Base-by-base conservation (phyloP, 768 basidiomycete species). In the Mycena olivaceomarginata region DNA sequence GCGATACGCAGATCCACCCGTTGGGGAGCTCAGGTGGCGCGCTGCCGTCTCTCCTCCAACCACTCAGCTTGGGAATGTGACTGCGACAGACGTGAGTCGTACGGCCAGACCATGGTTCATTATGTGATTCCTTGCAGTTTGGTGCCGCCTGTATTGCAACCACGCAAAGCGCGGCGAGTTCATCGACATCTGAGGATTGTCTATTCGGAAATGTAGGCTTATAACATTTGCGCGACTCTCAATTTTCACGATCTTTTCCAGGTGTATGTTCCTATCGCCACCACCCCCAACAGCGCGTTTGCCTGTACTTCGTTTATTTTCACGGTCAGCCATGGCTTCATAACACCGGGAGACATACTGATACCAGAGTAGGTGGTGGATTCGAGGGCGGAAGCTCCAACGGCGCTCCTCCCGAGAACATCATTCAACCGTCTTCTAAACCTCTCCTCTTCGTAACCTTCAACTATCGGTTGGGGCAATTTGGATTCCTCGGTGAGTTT, bases 1-100 rank as follows among this genome's bases (percentile, higher is more conserved):
- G n/a, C 88, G 85, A 22, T 89, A 85, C 73, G 88, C 89, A 18
- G 88, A 90, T 71, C 80, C 89, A 15, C 88, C 89, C 8, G 69
- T 87, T 37, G 89, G 88, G 0, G 78, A 87, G n/a, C 84, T 87
- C 46, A 85, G 88, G 45, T 90, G 86, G 86, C 81, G 82, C 59
- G 84, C 86, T 5, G 85, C 88, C 20, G 85, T 88, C 9, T 83
- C 81, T 1, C 88, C 88, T 45, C 87, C 88, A 4, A 84, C 82
- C 18, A 82, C 59, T 18, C 79, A 86, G 12, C 80, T 88, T 0
- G 88, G 88, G 39, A 78, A 76, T 22, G 86, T 89, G 5, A 77
- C 87, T 71, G 88, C 88, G 13, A 84, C 83, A 0, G 5, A 85
- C 71, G 88, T 88, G 70, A 16, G 82, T 64, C 11, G 15, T 37